A percentile compares a stretch with the other conserved stretches of the same genome.
These are phyloP conservation scores for Teratosphaeria destructans DNA, from an alignment of 2,329 filamentous ascomycete species.

Conservation along the genomic window DNA sequence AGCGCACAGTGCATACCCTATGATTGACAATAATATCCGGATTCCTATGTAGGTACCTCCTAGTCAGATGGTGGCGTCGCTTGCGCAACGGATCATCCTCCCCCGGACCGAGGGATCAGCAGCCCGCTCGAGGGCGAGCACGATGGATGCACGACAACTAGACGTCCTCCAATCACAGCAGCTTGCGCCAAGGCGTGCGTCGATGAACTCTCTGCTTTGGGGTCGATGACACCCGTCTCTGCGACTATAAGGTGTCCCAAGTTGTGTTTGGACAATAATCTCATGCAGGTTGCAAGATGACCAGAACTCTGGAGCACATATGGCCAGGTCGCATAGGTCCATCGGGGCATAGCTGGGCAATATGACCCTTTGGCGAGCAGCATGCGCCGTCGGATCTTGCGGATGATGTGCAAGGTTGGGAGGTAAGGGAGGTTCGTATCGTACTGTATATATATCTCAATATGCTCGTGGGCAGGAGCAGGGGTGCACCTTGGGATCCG, in stretches of 20 bases:
- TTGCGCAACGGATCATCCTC: too few relatives aligned
- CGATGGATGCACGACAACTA: not conserved
- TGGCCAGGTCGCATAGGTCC: not conserved
- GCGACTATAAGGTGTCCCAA: not conserved
- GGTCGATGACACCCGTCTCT: not conserved
- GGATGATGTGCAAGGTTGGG: not conserved
- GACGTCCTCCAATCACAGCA: not conserved
- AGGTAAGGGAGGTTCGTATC: not conserved
- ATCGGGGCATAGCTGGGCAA: not conserved
- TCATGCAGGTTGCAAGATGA: not conserved
- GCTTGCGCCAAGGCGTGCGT: not conserved
- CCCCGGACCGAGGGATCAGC: too few relatives aligned
- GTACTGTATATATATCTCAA: not conserved
- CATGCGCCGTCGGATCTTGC: not conserved
- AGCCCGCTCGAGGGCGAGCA: not conserved
- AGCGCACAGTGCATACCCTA: too few relatives aligned
- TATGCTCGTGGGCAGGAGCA: not conserved
- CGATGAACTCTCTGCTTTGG: not conserved
- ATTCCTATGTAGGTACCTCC: too few relatives aligned
- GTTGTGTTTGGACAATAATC: not conserved
- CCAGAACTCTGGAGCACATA: not conserved
- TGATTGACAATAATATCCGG: too few relatives aligned
- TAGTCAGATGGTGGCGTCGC: too few relatives aligned
- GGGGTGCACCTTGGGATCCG: not conserved
- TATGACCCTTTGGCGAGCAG: not conserved